Evolutionary conservation across 2,329 filamentous ascomycete species (phyloP).

Genomic region (Phyllosticta paracitricarpa): DNA sequence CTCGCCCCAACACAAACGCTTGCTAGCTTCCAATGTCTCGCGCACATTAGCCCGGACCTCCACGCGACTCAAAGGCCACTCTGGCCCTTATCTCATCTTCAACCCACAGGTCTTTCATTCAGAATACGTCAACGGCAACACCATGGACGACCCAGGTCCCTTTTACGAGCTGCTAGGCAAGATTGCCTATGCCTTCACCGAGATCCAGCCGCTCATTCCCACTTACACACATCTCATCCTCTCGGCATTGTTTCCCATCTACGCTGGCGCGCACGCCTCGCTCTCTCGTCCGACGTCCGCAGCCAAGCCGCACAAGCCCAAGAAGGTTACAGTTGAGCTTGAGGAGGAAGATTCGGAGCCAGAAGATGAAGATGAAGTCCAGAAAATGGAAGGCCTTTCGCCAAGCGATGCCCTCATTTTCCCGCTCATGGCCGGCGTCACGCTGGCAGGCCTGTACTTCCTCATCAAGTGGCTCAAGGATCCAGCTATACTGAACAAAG

Average conservation of each 20-base stretch:
- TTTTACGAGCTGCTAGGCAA: slow-evolving; percentile 28
- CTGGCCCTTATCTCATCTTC: not conserved
- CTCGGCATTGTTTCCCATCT: slow-evolving; percentile 73
- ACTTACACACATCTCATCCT: slow-evolving; percentile 53
- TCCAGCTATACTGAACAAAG: slow-evolving; percentile 68
- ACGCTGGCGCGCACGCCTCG: slow-evolving; percentile 74
- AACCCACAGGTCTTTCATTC: not conserved
- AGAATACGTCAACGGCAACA: not conserved
- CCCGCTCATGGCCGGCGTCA: slow-evolving; percentile 63
- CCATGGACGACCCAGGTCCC: slow-evolving; percentile 13
- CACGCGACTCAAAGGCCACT: not conserved
- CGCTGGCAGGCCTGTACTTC: slow-evolving; percentile 70
- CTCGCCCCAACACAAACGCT: not conserved
- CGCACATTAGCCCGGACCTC: not conserved
- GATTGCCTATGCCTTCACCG: slow-evolving; percentile 35
- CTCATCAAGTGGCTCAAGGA: slow-evolving; percentile 84
- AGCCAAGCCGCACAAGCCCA: slow-evolving; percentile 46
- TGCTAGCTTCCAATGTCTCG: not conserved
- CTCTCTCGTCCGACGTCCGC: slow-evolving; percentile 76
- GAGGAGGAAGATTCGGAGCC: slow-evolving; percentile 37
- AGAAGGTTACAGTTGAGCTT: slow-evolving; percentile 26
- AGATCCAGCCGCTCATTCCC: slow-evolving; percentile 35
- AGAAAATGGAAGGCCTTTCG: slow-evolving; percentile 57
- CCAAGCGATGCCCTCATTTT: slow-evolving; percentile 77
- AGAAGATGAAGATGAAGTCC: slow-evolving; percentile 43